Evolutionary conservation across 441 rosid genomes (phyloP).

Genomic region (Gossypium davidsonii): DNA sequence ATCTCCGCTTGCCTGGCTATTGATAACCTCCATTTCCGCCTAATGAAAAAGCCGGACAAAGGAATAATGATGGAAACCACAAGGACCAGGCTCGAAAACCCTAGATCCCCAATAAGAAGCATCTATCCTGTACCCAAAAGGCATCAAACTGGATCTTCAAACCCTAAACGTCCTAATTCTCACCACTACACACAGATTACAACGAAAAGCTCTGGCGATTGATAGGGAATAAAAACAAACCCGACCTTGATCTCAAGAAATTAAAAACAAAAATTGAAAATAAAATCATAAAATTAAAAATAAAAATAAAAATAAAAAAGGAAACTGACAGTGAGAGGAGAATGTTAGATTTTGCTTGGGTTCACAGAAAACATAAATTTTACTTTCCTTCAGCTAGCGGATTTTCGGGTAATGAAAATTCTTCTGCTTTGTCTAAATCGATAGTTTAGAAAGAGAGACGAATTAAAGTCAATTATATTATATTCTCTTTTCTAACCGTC

Average conservation of each 20-base stretch:
- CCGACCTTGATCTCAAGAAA: too few relatives aligned
- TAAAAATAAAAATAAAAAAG: neutral
- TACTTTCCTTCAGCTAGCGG: neutral
- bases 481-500: too few relatives aligned
- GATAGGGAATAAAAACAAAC: too few relatives aligned
- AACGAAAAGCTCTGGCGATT: neutral
- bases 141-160: constrained; percentile 34
- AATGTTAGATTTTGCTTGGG: neutral
- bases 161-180: constrained; percentile 24
- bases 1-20: constrained; percentile 62
- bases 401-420: constrained; percentile 12
- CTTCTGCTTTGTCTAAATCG: constrained; percentile 16
- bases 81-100: constrained; percentile 72
- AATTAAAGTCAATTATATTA: too few relatives aligned
- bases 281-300: neutral
- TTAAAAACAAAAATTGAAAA: neutral
- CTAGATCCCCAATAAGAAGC: constrained; percentile 71
- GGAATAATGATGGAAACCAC: constrained; percentile 40
- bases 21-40: constrained; percentile 64
- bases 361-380: neutral
- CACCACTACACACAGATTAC: constrained; percentile 46
- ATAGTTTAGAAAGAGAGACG: constrained; percentile 12
- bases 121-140: constrained; percentile 54
- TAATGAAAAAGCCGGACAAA: constrained; percentile 34
- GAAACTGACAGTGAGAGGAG: neutral